A percentile compares a stretch with the other conserved stretches of the same genome.
phyloP scores from a whole-genome alignment of 2,329 filamentous ascomycete genomes.

The Chrysoporthe puriensis region DNA sequence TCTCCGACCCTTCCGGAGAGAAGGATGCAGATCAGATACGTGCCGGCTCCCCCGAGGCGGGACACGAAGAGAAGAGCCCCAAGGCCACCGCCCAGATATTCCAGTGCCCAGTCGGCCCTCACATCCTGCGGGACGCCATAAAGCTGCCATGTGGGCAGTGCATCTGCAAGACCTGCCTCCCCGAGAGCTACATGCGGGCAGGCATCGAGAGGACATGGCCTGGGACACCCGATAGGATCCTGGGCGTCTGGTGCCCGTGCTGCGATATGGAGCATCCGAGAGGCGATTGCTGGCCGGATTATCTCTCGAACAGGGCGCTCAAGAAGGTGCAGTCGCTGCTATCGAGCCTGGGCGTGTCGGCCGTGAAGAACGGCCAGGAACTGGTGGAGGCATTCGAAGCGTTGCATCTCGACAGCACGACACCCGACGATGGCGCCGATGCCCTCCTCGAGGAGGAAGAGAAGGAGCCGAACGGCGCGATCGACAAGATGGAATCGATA shows the following conservation, averaged over 20 bases:
- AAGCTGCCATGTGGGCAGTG: slow-evolving; percentile 82
- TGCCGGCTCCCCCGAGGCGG: background rate
- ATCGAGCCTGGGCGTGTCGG: slow-evolving; percentile 39
- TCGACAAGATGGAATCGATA: slow-evolving; percentile 63
- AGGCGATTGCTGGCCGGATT: slow-evolving; percentile 77
- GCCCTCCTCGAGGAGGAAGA: slow-evolving; percentile 35
- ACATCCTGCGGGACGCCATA: slow-evolving; percentile 68
- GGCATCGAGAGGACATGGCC: slow-evolving; percentile 69
- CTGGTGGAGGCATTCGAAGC: slow-evolving; percentile 68
- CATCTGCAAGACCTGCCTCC: slow-evolving; percentile 76
- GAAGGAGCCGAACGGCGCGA: slow-evolving; percentile 41
- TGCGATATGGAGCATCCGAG: slow-evolving; percentile 75
- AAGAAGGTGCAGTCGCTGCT: slow-evolving; percentile 54
- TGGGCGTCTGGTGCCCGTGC: slow-evolving; percentile 75
- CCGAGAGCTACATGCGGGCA: slow-evolving; percentile 63
- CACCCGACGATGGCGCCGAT: slow-evolving; percentile 56
- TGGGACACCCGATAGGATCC: slow-evolving; percentile 64
- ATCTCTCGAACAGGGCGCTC: slow-evolving; percentile 74
- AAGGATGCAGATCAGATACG: slow-evolving; percentile 9
- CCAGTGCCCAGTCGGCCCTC: slow-evolving; percentile 77
- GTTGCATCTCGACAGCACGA: slow-evolving; percentile 61
- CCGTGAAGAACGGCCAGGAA: slow-evolving; percentile 57
- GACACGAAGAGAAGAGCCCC: slow-evolving; percentile 19
- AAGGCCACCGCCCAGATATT: slow-evolving; percentile 62
- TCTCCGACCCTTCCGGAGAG: background rate